Base-by-base conservation (phyloP, 768 basidiomycete genomes). In the Suillus discolor region DNA sequence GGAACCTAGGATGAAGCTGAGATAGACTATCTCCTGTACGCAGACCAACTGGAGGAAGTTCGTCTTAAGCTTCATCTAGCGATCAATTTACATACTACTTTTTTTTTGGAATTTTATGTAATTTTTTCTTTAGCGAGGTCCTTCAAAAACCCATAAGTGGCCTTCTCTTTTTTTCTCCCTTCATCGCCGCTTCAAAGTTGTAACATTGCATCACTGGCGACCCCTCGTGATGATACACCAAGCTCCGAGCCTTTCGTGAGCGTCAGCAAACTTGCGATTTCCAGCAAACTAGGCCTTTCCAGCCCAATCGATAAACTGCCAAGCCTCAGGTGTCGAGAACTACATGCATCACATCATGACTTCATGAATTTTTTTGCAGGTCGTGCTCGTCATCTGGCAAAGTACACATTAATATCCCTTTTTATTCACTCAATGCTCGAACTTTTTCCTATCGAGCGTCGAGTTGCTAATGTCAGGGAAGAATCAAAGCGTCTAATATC, bases 401-500 rank as follows among this genome's bases (percentile, higher is more conserved):
- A 15, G 2, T 6, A 5, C 11, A 59, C 11, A 59, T 1, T 2
- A 11, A 1, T 65, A 59, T 67, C 78, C 80, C 79, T 73, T 75
- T 70, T 61, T 79, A 82, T 85, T 82, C 81, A 81, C 84, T 84
- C 81, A 62, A 77, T 71, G 73, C 78, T 81, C 77, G 84, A 79
- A 75, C 38, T 54, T 57, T 31, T 38, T 61, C 64, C 69, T 70
- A 84, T 79, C 81, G 82, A 75, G 71, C 78, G 73, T 74, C 76
- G 84, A 82, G 85, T 81, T 83, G 82, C 80, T 84, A 83, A 83
- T 79, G 70, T 69, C 61, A 75, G 85, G 85, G 85, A 74, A 87
- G 75, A 87, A 53, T 57, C 62, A 80, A 60, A 9, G 12, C 20
- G 41, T 12, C 18, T 65, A n/a, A n/a, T n/a, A 28, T 20, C 41